These are phyloP conservation scores for Antrodiella citrinella DNA, from an alignment of 768 basidiomycete species.

Conservation along the genomic window DNA sequence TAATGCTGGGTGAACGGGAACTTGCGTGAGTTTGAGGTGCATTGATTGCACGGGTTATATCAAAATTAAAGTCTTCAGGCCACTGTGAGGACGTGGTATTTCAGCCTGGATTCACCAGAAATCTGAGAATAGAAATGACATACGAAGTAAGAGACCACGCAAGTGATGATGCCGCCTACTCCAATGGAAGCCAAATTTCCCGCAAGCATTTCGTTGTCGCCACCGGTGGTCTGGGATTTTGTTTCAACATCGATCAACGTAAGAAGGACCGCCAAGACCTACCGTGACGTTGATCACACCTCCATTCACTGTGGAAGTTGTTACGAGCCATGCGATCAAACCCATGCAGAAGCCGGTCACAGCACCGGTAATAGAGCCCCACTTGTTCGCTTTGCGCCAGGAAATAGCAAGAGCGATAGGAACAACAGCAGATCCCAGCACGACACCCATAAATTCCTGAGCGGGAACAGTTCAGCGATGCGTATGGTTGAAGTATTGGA, in stretches of 20 bases:
- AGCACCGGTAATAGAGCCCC: slow-evolving; percentile 73
- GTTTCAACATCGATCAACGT: slow-evolving; percentile 2
- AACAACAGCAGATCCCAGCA: slow-evolving; percentile 78
- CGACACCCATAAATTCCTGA: slow-evolving; percentile 83
- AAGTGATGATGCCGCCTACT: slow-evolving; percentile 70
- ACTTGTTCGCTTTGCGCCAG: slow-evolving; percentile 81
- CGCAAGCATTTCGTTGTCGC: slow-evolving; percentile 69
- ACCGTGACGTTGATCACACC: slow-evolving; percentile 66
- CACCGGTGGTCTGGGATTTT: slow-evolving; percentile 18
- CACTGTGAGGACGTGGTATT: slow-evolving; percentile 36
- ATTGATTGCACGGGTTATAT: slow-evolving; percentile 73
- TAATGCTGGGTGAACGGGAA: neutral
- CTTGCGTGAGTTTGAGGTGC: slow-evolving; percentile 15
- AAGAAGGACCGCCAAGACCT: slow-evolving; percentile 19
- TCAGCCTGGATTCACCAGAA: neutral
- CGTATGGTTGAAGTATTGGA: neutral
- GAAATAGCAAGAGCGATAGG: slow-evolving; percentile 83
- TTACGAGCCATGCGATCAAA: slow-evolving; percentile 78
- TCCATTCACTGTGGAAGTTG: slow-evolving; percentile 62
- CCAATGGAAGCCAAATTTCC: slow-evolving; percentile 86
- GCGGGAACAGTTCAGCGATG: neutral
- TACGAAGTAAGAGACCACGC: slow-evolving; percentile 56
- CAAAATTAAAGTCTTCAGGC: slow-evolving; percentile 82
- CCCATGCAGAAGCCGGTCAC: slow-evolving; percentile 62
- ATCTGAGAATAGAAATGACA: no score